Evolutionary conservation across 2,329 filamentous ascomycete species (phyloP).

Genomic region (Colletotrichum coccodes): DNA sequence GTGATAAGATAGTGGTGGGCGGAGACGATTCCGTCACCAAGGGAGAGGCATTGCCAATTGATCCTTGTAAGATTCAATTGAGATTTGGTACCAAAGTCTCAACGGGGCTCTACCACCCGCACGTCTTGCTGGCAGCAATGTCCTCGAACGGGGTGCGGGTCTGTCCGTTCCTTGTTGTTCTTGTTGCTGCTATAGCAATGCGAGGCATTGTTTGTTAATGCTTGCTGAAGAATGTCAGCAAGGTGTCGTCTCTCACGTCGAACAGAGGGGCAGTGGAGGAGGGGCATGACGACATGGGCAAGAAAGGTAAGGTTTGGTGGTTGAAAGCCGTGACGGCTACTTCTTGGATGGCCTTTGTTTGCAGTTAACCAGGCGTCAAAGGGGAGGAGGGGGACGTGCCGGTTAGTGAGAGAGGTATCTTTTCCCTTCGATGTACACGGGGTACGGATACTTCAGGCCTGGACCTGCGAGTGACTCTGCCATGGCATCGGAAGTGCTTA

Average conservation of each 20-base stretch:
- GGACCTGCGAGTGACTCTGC: background rate
- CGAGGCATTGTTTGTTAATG: background rate
- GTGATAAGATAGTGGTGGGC: background rate
- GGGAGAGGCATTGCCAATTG: background rate
- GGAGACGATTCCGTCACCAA: background rate
- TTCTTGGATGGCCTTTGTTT: background rate
- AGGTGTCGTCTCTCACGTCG: background rate
- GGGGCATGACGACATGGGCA: conserved; percentile 1
- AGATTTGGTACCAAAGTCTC: background rate
- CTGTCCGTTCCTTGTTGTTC: background rate
- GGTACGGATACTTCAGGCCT: background rate
- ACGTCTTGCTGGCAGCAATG: background rate
- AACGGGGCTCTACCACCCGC: background rate
- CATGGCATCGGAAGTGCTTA: background rate
- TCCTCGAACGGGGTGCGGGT: background rate
- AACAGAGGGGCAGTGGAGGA: conserved; percentile 12
- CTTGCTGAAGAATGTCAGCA: background rate
- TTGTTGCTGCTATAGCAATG: background rate
- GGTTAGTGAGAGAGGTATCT: background rate
- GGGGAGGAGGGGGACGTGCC: background rate
- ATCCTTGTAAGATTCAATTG: background rate
- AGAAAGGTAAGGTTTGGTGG: too few relatives aligned
- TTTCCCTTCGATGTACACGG: background rate
- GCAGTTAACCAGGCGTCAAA: background rate
- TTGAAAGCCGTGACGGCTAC: background rate